Conservation (phyloP, 345 rosid genomes). For the Salix exigua region DNA sequence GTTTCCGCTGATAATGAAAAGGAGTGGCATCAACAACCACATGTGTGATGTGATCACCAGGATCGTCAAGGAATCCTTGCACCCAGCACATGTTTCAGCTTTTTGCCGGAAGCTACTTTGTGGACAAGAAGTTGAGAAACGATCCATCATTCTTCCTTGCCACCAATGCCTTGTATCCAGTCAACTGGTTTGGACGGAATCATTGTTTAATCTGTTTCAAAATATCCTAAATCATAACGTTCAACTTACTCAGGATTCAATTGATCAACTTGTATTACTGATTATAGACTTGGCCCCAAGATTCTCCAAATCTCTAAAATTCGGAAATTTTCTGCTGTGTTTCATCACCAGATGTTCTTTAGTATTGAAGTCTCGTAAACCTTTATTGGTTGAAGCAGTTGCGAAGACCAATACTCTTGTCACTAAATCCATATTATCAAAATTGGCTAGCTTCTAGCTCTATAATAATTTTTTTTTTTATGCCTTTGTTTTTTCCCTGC, state of each 20-base stretch:
- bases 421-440: slow-evolving; percentile 59
- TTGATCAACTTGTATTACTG: slow-evolving; percentile 46
- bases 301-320: slow-evolving; percentile 54
- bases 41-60: slow-evolving; percentile 52
- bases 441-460: slow-evolving; percentile 49
- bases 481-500: background rate
- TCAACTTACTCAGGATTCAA: slow-evolving; percentile 54
- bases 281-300: slow-evolving; percentile 35
- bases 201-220: slow-evolving; percentile 54
- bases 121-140: slow-evolving; percentile 41
- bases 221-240: slow-evolving; percentile 51
- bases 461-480: background rate
- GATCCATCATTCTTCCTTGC: slow-evolving; percentile 48
- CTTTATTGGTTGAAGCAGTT: slow-evolving; percentile 46
- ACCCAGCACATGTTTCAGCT: slow-evolving; percentile 68
- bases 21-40: slow-evolving; percentile 55
- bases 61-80: slow-evolving; percentile 67
- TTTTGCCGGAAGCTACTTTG: slow-evolving; percentile 66
- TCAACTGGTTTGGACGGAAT: slow-evolving; percentile 68
- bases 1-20: slow-evolving; percentile 50
- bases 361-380: slow-evolving; percentile 45
- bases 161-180: slow-evolving; percentile 47
- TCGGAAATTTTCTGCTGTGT: slow-evolving; percentile 67
- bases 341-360: slow-evolving; percentile 49
- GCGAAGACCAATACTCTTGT: slow-evolving; percentile 56